Conservation (phyloP, 495 filamentous ascomycete genomes). For the Neurospora sp. region DNA sequence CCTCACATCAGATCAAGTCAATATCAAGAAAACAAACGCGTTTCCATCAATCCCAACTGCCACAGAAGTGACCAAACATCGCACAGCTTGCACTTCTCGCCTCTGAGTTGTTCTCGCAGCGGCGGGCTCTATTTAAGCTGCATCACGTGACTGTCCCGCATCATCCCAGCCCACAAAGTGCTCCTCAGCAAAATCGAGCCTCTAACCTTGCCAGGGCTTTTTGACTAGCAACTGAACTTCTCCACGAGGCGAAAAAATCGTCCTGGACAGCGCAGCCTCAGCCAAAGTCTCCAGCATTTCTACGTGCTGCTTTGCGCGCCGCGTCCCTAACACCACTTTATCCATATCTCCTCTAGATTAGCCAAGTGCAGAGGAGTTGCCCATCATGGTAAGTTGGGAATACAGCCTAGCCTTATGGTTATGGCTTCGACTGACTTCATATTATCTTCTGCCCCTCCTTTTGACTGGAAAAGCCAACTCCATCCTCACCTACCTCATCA, state of each 20-base stretch:
- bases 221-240: slow-evolving; percentile 10
- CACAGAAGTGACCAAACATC: background rate
- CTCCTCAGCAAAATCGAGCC: slow-evolving; percentile 11
- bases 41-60: background rate
- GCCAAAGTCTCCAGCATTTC: slow-evolving; percentile 24
- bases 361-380: slow-evolving; percentile 28
- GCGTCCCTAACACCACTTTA: slow-evolving; percentile 4
- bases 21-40: background rate
- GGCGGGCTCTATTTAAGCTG: background rate
- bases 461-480: background rate
- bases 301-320: slow-evolving; percentile 20
- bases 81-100: background rate
- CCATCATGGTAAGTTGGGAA: slow-evolving; percentile 29
- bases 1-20: background rate
- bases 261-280: slow-evolving; percentile 17
- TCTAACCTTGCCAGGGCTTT: slow-evolving; percentile 20
- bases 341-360: slow-evolving; percentile 20
- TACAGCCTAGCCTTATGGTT: background rate
- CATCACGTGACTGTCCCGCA: slow-evolving; percentile 19
- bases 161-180: slow-evolving; percentile 26
- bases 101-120: background rate
- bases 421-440: background rate
- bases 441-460: slow-evolving; percentile 2
- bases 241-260: slow-evolving; percentile 27
- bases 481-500: slow-evolving; percentile 6